A percentile compares a stretch with the other conserved stretches of the same genome.
phyloP scores from a whole-genome alignment of 2,329 filamentous ascomycete genomes.

The Botrytis aclada region DNA sequence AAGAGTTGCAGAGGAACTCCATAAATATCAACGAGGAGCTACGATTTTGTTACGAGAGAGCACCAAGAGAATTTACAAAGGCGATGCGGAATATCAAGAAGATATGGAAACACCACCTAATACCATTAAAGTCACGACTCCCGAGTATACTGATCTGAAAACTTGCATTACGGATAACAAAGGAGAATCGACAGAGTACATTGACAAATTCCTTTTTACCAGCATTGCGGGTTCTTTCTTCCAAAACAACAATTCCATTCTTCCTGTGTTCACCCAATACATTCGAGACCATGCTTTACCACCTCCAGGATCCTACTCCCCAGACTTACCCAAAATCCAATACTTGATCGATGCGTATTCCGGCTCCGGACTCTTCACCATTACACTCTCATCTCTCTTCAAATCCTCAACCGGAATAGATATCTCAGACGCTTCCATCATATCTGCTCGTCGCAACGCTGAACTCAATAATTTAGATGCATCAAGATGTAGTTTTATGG shows the following conservation, averaged over 20 bases:
- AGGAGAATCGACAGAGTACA: slow-evolving; percentile 79
- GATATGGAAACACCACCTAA: slow-evolving; percentile 34
- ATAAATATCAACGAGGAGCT: slow-evolving; percentile 73
- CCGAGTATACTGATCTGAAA: slow-evolving; percentile 70
- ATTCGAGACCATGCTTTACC: slow-evolving; percentile 77
- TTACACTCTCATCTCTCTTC: slow-evolving; percentile 84
- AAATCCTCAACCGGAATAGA: slow-evolving; percentile 86
- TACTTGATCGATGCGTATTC: slow-evolving; percentile 98
- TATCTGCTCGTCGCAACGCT: slow-evolving; percentile 76
- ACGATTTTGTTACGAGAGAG: slow-evolving; percentile 87
- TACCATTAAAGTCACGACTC: slow-evolving; percentile 38
- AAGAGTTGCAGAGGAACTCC: slow-evolving; percentile 67
- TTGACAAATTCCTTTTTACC: slow-evolving; percentile 76
- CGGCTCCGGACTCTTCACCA: slow-evolving; percentile 93
- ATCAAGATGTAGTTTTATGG: slow-evolving; percentile 76
- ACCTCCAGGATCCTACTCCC: slow-evolving; percentile 38
- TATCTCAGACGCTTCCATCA: slow-evolving; percentile 75
- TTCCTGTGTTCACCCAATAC: slow-evolving; percentile 80
- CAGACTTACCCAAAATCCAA: slow-evolving; percentile 53
- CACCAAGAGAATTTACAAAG: slow-evolving; percentile 64
- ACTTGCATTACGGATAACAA: slow-evolving; percentile 86
- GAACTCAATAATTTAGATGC: slow-evolving; percentile 65
- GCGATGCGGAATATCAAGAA: slow-evolving; percentile 31
- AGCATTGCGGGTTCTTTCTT: slow-evolving; percentile 96
- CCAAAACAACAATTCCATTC: slow-evolving; percentile 99